Evolutionary conservation across 148 eudicot genomes (phyloP).

Genomic region (Linanthus parryae): DNA sequence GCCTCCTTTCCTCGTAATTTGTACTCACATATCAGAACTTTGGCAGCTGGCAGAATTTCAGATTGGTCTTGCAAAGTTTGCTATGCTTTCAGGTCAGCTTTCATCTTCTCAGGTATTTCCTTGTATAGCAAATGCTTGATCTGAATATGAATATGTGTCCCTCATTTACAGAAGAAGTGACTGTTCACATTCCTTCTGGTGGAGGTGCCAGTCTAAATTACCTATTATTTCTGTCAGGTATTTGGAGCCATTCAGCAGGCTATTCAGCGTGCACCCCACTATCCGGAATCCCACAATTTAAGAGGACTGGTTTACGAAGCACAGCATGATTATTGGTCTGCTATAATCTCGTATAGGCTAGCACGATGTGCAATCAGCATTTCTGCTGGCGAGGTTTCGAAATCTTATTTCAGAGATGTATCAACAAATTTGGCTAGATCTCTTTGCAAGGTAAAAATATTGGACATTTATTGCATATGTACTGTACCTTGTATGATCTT

Average conservation of each 20-base stretch:
- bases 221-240: constrained; percentile 36
- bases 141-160: not conserved
- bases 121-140: not conserved
- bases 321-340: constrained; percentile 58
- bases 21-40: constrained; percentile 15
- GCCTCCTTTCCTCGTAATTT: too few relatives aligned
- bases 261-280: constrained; percentile 71
- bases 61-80: constrained; percentile 89
- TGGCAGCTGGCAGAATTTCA: constrained; percentile 88
- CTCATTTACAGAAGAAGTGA: not conserved
- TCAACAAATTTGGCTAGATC: constrained; percentile 84
- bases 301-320: constrained; percentile 83
- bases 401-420: constrained; percentile 37
- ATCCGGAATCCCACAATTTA: constrained; percentile 85
- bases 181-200: not conserved
- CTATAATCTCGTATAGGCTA: constrained; percentile 61
- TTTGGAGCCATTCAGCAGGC: constrained; percentile 89
- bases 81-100: constrained; percentile 58
- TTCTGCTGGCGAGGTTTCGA: constrained; percentile 31
- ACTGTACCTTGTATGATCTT: too few relatives aligned
- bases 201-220: constrained; percentile 3
- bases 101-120: constrained; percentile 70
- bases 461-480: not conserved
- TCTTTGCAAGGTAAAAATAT: constrained; percentile 53
- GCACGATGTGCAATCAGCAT: constrained; percentile 55